Percentiles rank a stretch among this genome's conserved stretches.
phyloP scores from a whole-genome alignment of 768 basidiomycete species.

The Leucocoprinus leucothites region DNA sequence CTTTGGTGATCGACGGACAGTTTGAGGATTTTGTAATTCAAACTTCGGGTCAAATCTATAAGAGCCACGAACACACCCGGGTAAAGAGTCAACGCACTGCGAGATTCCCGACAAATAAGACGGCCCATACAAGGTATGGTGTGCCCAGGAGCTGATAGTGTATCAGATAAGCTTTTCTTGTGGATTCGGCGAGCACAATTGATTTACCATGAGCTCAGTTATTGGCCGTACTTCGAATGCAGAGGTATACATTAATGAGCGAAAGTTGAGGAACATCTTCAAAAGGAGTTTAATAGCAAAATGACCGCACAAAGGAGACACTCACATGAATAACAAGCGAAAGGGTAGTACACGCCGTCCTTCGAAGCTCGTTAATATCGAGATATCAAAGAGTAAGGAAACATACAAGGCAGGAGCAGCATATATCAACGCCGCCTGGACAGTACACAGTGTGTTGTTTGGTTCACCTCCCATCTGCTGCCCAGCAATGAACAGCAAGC shows the following conservation, averaged over 20 bases:
- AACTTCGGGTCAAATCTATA: slow-evolving; percentile 17
- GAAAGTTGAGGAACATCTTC: slow-evolving; percentile 25
- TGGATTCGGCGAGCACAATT: no score
- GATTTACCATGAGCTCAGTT: slow-evolving; percentile 19
- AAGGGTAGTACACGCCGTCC: slow-evolving; percentile 27
- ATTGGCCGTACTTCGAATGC: slow-evolving; percentile 16
- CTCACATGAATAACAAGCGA: slow-evolving; percentile 26
- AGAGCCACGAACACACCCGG: not conserved
- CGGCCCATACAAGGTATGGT: slow-evolving; percentile 26
- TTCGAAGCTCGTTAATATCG: not conserved
- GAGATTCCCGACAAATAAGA: slow-evolving; percentile 21
- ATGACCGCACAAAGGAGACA: not conserved
- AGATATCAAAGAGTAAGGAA: no score
- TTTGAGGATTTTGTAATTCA: slow-evolving; percentile 18
- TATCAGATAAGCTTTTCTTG: not conserved
- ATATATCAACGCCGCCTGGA: slow-evolving; percentile 29
- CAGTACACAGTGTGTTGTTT: slow-evolving; percentile 21
- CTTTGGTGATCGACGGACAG: slow-evolving; percentile 22
- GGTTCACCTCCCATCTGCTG: slow-evolving; percentile 25
- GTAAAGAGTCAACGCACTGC: slow-evolving; percentile 11
- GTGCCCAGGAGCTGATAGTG: slow-evolving; percentile 21
- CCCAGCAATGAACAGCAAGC: slow-evolving; percentile 27
- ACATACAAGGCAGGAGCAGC: slow-evolving; percentile 29
- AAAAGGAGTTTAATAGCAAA: not conserved
- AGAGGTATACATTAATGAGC: slow-evolving; percentile 17